Evolutionary conservation across 352 stramenopile genomes (phyloP).

Genomic region (Globisporangium abappressorium): DNA sequence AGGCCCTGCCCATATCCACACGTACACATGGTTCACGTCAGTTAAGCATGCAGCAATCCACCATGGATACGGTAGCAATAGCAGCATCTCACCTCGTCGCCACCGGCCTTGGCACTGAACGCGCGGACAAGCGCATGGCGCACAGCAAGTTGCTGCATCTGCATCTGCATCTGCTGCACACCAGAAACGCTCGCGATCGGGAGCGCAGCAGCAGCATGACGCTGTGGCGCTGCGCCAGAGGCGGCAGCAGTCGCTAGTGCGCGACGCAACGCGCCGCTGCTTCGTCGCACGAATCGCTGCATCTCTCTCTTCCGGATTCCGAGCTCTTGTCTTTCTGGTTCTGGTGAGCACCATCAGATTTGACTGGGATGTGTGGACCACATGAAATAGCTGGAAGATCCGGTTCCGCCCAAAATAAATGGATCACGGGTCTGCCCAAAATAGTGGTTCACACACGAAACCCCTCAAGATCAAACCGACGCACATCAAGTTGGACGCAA

Average conservation of each 20-base stretch:
- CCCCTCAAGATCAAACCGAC: not conserved
- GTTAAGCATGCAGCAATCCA: not conserved
- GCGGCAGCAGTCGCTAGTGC: not conserved
- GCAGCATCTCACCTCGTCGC: slow-evolving; percentile 3
- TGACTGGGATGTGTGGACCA: slow-evolving; percentile 5
- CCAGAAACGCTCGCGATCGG: not conserved
- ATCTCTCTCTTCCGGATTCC: not conserved
- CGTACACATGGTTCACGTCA: not conserved
- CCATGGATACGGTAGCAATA: not conserved
- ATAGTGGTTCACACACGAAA: not conserved
- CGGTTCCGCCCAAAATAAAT: not conserved
- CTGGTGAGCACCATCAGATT: not conserved
- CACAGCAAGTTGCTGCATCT: slow-evolving; percentile 3
- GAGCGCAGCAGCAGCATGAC: not conserved
- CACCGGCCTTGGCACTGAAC: slow-evolving; percentile 20
- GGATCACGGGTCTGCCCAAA: too few relatives aligned
- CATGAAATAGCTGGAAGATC: not conserved
- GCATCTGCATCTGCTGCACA: not conserved
- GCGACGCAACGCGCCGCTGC: not conserved
- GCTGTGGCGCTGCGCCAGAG: not conserved
- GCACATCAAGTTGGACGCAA: slow-evolving; percentile 1
- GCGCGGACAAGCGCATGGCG: slow-evolving; percentile 10
- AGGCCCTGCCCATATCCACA: slow-evolving; percentile 23
- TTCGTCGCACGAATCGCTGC: slow-evolving; percentile 12
- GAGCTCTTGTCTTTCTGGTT: not conserved